A percentile compares a stretch with the other conserved stretches of the same genome.
These are phyloP conservation scores for Gaeumannomyces tritici DNA, from an alignment of 2,329 filamentous ascomycete species.

Conservation along the genomic window DNA sequence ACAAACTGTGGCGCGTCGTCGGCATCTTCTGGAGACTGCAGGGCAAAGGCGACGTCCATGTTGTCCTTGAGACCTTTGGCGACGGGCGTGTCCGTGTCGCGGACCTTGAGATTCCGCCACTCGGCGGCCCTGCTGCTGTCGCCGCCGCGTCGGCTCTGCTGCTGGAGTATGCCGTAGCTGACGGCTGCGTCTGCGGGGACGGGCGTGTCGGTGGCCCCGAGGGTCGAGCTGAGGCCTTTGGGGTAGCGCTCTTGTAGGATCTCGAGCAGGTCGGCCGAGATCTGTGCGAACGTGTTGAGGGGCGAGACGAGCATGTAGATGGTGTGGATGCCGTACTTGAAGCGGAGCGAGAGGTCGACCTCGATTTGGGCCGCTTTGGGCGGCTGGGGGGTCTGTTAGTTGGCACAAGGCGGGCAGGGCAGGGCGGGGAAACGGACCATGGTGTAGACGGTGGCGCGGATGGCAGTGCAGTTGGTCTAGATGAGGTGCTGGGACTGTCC, in stretches of 20 bases:
- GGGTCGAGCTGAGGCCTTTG: slow-evolving; percentile 33
- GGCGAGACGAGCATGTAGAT: slow-evolving; percentile 58
- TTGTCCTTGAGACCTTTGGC: slow-evolving; percentile 36
- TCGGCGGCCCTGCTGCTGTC: slow-evolving; percentile 21
- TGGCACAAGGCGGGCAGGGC: too few species aligned
- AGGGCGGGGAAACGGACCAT: background rate
- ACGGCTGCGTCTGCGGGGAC: slow-evolving; percentile 30
- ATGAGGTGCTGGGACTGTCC: too few species aligned
- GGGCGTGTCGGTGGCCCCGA: slow-evolving; percentile 20
- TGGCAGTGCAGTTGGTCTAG: too few species aligned
- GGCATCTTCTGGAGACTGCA: slow-evolving; percentile 24
- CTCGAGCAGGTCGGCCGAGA: slow-evolving; percentile 49
- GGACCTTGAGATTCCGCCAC: slow-evolving; percentile 36
- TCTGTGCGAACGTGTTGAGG: slow-evolving; percentile 41
- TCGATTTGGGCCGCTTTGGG: slow-evolving; percentile 18
- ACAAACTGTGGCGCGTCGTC: slow-evolving; percentile 29
- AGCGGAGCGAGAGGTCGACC: slow-evolving; percentile 53
- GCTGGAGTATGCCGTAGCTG: slow-evolving; percentile 31
- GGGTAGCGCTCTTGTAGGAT: slow-evolving; percentile 50
- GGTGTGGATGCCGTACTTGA: slow-evolving; percentile 65
- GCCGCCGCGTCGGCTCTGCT: slow-evolving; percentile 31
- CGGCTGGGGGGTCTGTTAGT: background rate
- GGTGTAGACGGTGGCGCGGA: background rate
- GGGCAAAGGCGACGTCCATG: slow-evolving; percentile 37
- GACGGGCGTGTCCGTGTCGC: slow-evolving; percentile 26